phyloP scores from a whole-genome alignment of 2,329 filamentous ascomycete species.

The Domatiomyces catenatus region DNA sequence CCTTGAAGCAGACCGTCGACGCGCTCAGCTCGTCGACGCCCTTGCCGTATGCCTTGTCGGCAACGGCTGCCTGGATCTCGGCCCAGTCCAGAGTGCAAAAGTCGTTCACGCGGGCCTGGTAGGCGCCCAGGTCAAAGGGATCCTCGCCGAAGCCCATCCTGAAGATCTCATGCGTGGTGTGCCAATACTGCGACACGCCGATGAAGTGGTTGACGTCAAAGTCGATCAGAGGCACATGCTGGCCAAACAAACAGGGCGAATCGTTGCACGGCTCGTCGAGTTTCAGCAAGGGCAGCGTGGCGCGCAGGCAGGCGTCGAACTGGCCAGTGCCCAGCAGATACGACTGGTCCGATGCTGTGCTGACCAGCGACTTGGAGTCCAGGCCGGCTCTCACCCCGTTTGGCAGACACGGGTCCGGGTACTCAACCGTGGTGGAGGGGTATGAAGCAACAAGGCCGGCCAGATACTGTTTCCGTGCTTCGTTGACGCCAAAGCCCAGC shows the following conservation, averaged over 20 bases:
- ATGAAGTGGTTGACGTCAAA: constrained; percentile 97
- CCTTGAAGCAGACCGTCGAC: constrained; percentile 88
- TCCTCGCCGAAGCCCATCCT: constrained; percentile 58
- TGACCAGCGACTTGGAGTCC: constrained; percentile 42
- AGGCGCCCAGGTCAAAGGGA: constrained; percentile 78
- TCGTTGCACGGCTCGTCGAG: constrained; percentile 77
- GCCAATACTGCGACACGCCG: constrained; percentile 97
- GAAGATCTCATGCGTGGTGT: constrained; percentile 92
- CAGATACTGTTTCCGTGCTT: constrained; percentile 77
- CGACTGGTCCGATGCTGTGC: not conserved
- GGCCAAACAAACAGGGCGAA: constrained; percentile 71
- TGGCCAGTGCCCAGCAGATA: constrained; percentile 66
- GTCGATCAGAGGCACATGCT: constrained; percentile 88
- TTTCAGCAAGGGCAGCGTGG: constrained; percentile 71
- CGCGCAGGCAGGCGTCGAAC: constrained; percentile 69
- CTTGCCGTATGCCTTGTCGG: constrained; percentile 53
- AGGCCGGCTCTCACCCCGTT: constrained; percentile 56
- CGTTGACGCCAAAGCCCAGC: constrained; percentile 93
- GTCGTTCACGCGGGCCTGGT: constrained; percentile 67
- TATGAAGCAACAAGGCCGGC: constrained; percentile 55
- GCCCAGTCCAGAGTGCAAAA: constrained; percentile 80
- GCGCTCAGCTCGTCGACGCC: constrained; percentile 61
- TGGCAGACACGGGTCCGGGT: constrained; percentile 85
- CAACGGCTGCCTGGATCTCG: constrained; percentile 52
- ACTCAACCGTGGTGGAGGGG: constrained; percentile 43